Evolutionary conservation across 306 rosid species (phyloP), one percentile per base, ranked within the genome.

Genomic region (Cucurbita argyrosperma): DNA sequence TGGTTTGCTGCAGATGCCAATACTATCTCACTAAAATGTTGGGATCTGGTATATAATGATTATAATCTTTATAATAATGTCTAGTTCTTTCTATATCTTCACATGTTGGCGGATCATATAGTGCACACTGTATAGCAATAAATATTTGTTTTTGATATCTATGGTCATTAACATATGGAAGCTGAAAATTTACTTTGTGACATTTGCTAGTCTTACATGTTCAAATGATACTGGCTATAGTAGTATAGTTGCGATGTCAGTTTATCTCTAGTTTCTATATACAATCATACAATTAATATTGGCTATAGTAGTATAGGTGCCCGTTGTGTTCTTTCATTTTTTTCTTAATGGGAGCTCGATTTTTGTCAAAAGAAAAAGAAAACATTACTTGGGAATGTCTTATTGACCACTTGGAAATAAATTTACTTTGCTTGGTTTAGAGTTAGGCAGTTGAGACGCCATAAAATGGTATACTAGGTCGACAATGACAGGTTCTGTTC

Each of bases 1-100:
- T 95, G 99, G 99, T 95, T 95, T 88, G 96, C 99, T 47, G 90
- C 96, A 50, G 99, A 95, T 89, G 84, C 96, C 42, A 97, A 95
- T 45, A 80, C 96, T 16, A 95, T 91, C 79, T 95, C 99, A 15
- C 82, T 89, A 23, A 91, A 95, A 85, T 79, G 82, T 81, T 95
- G 99, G 99, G 99, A 91, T 81, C 90, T 88, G 96, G 99, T 86
- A 87, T 37, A 26, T 19, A 75, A 78, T 49, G 45, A 45, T 59
- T 58, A 13, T 2, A 16, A 51, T 50, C 6, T 35, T 35, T 14
- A 74, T 39, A 7, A 58, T 10, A 9, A n/a, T 35, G 56, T 45
- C 26, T 38, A 57, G 10, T 47, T 6, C 18, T 45, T 37, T 66
- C 37, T 66, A 7, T 66, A 10, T 8, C 10, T 21, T 66, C 5